These are phyloP conservation scores for Hymenochaete sp. DNA, from an alignment of 1,284 basidiomycete species.

Conservation along the genomic window DNA sequence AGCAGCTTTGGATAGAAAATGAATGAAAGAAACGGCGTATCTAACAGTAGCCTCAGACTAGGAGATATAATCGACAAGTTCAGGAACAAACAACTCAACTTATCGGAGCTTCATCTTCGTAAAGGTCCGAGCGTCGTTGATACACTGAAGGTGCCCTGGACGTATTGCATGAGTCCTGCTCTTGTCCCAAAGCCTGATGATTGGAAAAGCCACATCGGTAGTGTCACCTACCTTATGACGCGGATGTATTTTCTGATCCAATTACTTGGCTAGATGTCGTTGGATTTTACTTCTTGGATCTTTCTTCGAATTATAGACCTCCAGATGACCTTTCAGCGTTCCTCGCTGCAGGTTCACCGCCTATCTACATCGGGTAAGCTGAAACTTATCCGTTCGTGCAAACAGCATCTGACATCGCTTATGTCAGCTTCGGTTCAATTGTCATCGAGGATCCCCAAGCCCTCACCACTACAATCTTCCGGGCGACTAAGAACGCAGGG, in stretches of 20 bases:
- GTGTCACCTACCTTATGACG: slow-evolving; percentile 11
- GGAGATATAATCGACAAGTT: slow-evolving; percentile 56
- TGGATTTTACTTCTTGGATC: slow-evolving; percentile 57
- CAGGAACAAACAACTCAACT: slow-evolving; percentile 40
- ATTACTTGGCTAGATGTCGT: slow-evolving; percentile 39
- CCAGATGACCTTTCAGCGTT: slow-evolving; percentile 39
- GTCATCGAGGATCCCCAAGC: slow-evolving; percentile 51
- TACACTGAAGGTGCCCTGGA: slow-evolving; percentile 55
- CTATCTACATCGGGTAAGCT: slow-evolving; percentile 51
- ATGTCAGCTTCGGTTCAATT: slow-evolving; percentile 50
- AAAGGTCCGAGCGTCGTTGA: slow-evolving; percentile 49
- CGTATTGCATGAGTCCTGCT: slow-evolving; percentile 60
- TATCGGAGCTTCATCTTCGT: slow-evolving; percentile 38
- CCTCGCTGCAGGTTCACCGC: slow-evolving; percentile 42
- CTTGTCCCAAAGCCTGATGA: slow-evolving; percentile 57
- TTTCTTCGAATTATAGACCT: slow-evolving; percentile 40
- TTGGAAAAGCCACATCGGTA: slow-evolving; percentile 55
- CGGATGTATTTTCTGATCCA: neutral
- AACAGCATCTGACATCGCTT: neutral
- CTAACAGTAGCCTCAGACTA: slow-evolving; percentile 29
- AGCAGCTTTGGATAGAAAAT: slow-evolving; percentile 16
- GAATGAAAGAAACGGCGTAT: neutral
- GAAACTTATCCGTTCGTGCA: neutral
- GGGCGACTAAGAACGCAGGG: slow-evolving; percentile 43
- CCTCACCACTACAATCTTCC: slow-evolving; percentile 51